Evolutionary conservation across 805 yeast species (phyloP), one percentile per base, ranked within the genome.

Genomic region (Scheffersomyces ergatensis): DNA sequence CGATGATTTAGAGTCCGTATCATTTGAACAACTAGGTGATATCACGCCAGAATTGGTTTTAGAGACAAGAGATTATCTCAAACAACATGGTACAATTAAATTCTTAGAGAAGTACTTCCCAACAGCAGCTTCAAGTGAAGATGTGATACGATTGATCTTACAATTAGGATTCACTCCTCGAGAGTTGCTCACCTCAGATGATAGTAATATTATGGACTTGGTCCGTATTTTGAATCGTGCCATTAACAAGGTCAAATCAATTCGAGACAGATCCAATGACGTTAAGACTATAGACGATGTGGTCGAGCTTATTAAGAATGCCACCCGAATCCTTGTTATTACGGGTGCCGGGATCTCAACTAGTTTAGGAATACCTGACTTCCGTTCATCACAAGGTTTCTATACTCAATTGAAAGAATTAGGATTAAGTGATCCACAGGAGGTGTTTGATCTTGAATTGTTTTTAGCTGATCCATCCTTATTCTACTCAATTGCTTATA

Each of bases 21-120:
- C 46, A 5, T 12, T 44, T 11, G 38, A 32, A 5, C 18, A 29
- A 14, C 7, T 33, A 4, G 45, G 38, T 17, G 43, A 36, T 16
- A 25, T 46, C 1, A 37, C 46, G 1, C 50, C 48, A 4, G 48
- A 47, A 23, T 17, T 46, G 1, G 44, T 53, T 5, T 27, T 42
- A 4, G 50, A 59, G 33, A 65, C 73, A 2, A 53, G 74, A 24
- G 66, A 69, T 36, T 80, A 53, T 51, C 61, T 89, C 39, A 84
- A 83, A 51, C 56, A 63, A 3, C 58, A 76, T 43, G 96, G 96
- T 0, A 69, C 77, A 24, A 62, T 72, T 44, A 58, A 63, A 42
- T 89, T 89, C 51, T 57, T 88, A 33, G 78, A 78, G 41, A 67
- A 70, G 36, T 84, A 77, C 46, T 58, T 87, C 15, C 86, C 90